Evolutionary conservation across 805 yeast species (phyloP), one percentile per base, ranked within the genome.

Genomic region (Candida xyloterini): DNA sequence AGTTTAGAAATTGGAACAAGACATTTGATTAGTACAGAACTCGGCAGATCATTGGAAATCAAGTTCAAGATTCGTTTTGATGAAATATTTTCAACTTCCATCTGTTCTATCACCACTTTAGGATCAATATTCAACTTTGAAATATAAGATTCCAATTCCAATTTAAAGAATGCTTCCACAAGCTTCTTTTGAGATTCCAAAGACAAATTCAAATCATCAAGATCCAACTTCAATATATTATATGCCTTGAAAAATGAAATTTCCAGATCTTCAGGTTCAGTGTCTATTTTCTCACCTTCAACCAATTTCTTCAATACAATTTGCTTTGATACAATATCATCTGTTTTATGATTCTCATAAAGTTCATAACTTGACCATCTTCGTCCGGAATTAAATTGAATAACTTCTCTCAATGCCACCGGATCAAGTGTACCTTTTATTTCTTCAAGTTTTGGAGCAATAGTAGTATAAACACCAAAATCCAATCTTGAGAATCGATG

Each of bases 361-460:
- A 64, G 24, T 35, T 62, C 66, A 57, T 58, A 64, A 29, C 59
- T 55, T 10, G 64, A 48, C 25, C 46, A 47, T 13, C 63, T 65
- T 40, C 70, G 52, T 8, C 67, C 68, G 1, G 70, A 67, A 44
- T 65, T 65, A 26, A 59, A 46, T 42, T 50, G 52, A n/a, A 65
- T 49, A 2, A 60, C 31, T 30, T 62, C 57, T 14, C 44, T 32
- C 8, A 56, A 35, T 0, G 66, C 44, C 7, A 27, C 38, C 10
- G 33, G 14, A 4, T 42, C 28, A 5, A 55, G 13, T 9, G 39
- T 32, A 8, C 43, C 30, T 18, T 37, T 30, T n/a, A 37, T 15
- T 2, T 33, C 27, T 1, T 35, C 28, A 5, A 48, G 15, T 7
- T 37, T 44, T 6, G 35, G 43, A 10, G 22, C 28, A 1, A 55